Conservation (phyloP, 208 protist genomes). For the Crithidia thermophila region DNA sequence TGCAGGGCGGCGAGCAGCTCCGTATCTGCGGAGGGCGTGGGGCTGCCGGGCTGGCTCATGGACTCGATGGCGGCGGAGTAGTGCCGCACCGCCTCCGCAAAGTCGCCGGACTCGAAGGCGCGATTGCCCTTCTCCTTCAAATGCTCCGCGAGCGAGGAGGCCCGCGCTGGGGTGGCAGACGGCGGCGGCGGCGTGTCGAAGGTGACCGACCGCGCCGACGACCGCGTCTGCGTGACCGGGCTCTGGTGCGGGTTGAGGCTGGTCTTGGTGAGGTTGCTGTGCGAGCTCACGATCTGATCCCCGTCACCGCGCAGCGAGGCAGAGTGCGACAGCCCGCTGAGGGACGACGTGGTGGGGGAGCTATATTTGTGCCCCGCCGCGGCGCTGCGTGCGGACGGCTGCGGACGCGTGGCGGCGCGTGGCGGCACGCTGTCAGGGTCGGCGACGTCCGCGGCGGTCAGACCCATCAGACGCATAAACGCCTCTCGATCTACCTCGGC, state of each 20-base stretch:
- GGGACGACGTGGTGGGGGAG: constrained; percentile 13
- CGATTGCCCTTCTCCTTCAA: constrained; percentile 91
- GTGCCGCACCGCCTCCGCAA: constrained; percentile 66
- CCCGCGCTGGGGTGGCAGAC: neutral
- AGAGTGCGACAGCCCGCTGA: constrained; percentile 27
- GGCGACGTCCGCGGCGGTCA: constrained; percentile 68
- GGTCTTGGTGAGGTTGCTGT: neutral
- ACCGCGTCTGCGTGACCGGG: neutral
- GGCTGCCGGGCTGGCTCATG: constrained; percentile 2
- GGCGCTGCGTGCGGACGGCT: neutral
- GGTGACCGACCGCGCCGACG: neutral
- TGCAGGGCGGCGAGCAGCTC: constrained; percentile 82
- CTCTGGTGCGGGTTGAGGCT: neutral
- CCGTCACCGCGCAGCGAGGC: constrained; percentile 19
- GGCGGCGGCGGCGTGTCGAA: constrained; percentile 5
- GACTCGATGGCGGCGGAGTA: constrained; percentile 89
- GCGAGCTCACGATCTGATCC: neutral
- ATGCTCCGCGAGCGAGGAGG: constrained; percentile 41
- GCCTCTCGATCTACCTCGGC: constrained; percentile 49
- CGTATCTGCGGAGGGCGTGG: neutral
- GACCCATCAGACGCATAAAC: constrained; percentile 82
- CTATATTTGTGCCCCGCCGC: neutral
- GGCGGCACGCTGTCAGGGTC: constrained; percentile 40
- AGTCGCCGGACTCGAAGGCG: constrained; percentile 84
- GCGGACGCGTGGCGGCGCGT: neutral